phyloP scores from a whole-genome alignment of 768 basidiomycete genomes.

The Suillus decipiens region DNA sequence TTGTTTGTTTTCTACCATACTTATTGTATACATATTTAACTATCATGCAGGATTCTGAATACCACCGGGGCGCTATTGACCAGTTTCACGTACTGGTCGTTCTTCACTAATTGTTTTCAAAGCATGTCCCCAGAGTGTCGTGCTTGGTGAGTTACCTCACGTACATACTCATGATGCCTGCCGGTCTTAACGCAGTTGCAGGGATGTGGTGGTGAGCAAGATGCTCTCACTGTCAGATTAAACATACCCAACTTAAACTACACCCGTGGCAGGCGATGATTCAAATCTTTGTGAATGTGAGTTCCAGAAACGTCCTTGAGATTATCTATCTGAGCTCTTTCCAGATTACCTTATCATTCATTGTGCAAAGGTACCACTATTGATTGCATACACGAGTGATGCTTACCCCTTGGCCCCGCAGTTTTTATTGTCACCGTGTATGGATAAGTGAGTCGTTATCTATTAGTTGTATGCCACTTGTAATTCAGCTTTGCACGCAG shows the following conservation, averaged over 20 bases:
- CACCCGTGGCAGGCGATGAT: neutral
- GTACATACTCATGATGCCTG: neutral
- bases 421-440: constrained; percentile 13
- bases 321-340: neutral
- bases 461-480: neutral
- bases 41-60: neutral
- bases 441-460: constrained; percentile 10
- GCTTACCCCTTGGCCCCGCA: neutral
- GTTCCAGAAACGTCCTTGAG: neutral
- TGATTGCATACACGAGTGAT: neutral
- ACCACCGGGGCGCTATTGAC: neutral
- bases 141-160: neutral
- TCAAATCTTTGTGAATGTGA: neutral
- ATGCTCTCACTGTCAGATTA: neutral
- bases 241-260: neutral
- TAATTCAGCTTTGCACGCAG: neutral
- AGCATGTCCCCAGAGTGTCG: neutral
- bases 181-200: neutral
- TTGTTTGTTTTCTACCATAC: constrained; percentile 2
- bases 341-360: constrained; percentile 1
- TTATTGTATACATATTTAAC: neutral
- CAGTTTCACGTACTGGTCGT: constrained; percentile 1
- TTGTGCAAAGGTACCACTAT: constrained; percentile 4
- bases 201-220: neutral
- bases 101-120: neutral